Conservation (phyloP, 768 basidiomycete genomes). For the Naematelia encephala region DNA sequence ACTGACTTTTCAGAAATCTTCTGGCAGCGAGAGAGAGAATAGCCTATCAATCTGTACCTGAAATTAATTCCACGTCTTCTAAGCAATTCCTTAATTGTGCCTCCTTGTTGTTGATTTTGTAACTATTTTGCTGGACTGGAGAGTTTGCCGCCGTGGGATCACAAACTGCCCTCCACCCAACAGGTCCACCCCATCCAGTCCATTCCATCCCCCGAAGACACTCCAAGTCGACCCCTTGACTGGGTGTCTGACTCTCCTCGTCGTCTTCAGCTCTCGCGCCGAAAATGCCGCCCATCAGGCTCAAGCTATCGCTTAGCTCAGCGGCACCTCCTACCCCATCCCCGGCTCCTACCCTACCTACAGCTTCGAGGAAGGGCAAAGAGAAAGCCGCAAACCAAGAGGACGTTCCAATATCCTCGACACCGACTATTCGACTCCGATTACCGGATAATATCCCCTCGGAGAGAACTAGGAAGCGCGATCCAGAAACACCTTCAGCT, state of each 20-base stretch:
- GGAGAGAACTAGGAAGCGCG: neutral
- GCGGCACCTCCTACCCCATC: neutral
- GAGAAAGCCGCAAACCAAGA: conserved; percentile 2
- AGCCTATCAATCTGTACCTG: neutral
- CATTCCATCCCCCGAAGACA: neutral
- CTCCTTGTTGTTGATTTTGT: neutral
- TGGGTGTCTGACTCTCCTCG: neutral
- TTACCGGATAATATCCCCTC: neutral
- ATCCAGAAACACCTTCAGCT: neutral
- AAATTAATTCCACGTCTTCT: neutral
- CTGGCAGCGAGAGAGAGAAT: neutral
- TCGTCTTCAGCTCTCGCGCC: neutral
- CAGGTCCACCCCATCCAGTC: conserved; percentile 24
- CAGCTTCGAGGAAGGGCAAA: conserved; percentile 11
- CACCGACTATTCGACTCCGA: neutral
- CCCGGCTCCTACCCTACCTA: conserved; percentile 3
- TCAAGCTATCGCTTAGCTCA: conserved; percentile 55
- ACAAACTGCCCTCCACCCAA: conserved; percentile 24
- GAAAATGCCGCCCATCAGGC: conserved; percentile 54
- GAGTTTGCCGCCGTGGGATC: neutral
- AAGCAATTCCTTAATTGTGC: neutral
- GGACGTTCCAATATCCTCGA: neutral
- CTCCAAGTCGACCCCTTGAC: neutral
- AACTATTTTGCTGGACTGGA: too few relatives aligned
- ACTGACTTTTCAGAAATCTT: neutral